phyloP scores from a whole-genome alignment of 768 basidiomycete species.

The Kwoniella botswanensis region DNA sequence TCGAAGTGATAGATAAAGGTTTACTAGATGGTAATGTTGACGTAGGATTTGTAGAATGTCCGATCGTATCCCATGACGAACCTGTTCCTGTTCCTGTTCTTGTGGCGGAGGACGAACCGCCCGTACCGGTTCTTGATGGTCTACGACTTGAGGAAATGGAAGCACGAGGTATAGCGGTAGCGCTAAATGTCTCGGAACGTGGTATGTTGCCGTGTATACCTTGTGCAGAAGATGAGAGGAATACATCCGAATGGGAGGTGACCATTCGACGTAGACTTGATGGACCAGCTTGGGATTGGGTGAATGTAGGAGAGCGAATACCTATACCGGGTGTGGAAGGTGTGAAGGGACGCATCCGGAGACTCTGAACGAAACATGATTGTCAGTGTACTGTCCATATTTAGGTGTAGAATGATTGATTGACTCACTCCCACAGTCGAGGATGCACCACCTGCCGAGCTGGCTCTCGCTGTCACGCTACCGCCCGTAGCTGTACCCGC shows the following conservation, averaged over 20 bases:
- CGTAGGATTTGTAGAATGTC: constrained; percentile 22
- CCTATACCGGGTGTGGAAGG: constrained; percentile 20
- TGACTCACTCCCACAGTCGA: constrained; percentile 54
- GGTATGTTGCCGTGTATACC: constrained; percentile 5
- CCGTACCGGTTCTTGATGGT: constrained; percentile 16
- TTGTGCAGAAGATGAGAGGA: constrained; percentile 27
- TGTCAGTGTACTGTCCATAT: neutral
- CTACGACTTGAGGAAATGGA: constrained; percentile 17
- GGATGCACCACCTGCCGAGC: constrained; percentile 49
- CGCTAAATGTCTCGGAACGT: constrained; percentile 27
- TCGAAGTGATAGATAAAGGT: constrained; percentile 38
- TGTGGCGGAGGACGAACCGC: neutral
- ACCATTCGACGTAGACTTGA: constrained; percentile 46
- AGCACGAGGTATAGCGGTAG: constrained; percentile 21
- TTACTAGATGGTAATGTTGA: constrained; percentile 32
- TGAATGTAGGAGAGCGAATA: constrained; percentile 8
- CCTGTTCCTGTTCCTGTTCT: constrained; percentile 5
- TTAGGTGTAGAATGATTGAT: neutral
- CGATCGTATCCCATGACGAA: constrained; percentile 32
- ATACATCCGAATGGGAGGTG: constrained; percentile 49
- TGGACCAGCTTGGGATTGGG: constrained; percentile 30
- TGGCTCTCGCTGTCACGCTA: constrained; percentile 54
- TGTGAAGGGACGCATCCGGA: constrained; percentile 18
- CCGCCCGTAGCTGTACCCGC: constrained; percentile 46
- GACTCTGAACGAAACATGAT: constrained; percentile 26